Percentiles rank a stretch among this genome's conserved stretches.
Conservation (phyloP, 768 basidiomycete species). For the Xerocomellus dryophilus region DNA sequence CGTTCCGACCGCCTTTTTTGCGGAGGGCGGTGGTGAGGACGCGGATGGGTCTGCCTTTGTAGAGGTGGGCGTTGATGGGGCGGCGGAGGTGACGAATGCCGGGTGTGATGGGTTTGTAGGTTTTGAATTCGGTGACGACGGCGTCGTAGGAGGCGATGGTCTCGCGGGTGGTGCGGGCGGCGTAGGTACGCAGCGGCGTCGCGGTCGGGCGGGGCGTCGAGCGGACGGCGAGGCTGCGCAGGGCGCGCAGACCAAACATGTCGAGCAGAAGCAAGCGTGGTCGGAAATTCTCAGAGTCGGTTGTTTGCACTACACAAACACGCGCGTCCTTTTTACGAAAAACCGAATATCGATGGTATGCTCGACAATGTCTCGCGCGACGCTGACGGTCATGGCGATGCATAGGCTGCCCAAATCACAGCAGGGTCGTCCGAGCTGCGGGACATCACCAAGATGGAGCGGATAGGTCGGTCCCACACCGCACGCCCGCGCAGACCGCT, state of each 20-base stretch:
- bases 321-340: conserved; percentile 26
- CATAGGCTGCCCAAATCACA: conserved; percentile 66
- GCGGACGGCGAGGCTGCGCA: conserved; percentile 15
- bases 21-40: conserved; percentile 78
- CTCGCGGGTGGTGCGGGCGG: conserved; percentile 32
- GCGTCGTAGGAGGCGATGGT: conserved; percentile 32
- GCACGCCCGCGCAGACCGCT: not conserved
- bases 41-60: conserved; percentile 80
- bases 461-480: conserved; percentile 58
- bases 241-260: conserved; percentile 21
- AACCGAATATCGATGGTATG: conserved; percentile 34
- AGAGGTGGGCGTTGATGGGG: conserved; percentile 80
- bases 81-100: conserved; percentile 82
- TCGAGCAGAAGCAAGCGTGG: no score
- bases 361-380: not conserved
- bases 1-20: conserved; percentile 83
- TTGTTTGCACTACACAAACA: conserved; percentile 35
- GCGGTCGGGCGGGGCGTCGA: not conserved
- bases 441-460: conserved; percentile 91
- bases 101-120: conserved; percentile 85
- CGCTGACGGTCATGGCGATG: conserved; percentile 7
- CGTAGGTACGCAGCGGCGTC: conserved; percentile 28
- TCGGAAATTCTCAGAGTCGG: no score
- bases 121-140: conserved; percentile 70
- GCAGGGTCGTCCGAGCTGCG: conserved; percentile 77